A percentile compares a stretch with the other conserved stretches of the same genome.
Conservation (phyloP, 2,329 filamentous ascomycete species). For the Truncatella angustata region DNA sequence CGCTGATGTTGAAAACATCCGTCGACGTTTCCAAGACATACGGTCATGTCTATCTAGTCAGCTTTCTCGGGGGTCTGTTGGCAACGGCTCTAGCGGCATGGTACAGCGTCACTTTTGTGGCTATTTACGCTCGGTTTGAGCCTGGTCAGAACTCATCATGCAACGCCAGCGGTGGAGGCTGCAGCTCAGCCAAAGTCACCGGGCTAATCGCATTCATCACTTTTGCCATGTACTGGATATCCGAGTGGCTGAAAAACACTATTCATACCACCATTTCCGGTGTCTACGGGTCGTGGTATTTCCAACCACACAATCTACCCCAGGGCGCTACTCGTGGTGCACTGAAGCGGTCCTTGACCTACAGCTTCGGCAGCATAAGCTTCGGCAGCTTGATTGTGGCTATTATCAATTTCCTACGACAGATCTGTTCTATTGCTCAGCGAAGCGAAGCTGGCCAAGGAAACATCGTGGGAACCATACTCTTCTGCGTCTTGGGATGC, state of each 20-base stretch:
- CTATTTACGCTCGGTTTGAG: slow-evolving; percentile 81
- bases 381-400: slow-evolving; percentile 84
- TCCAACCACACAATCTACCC: slow-evolving; percentile 68
- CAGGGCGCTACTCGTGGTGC: slow-evolving; percentile 80
- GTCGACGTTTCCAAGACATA: slow-evolving; percentile 82
- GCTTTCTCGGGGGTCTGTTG: slow-evolving; percentile 75
- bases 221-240: slow-evolving; percentile 92
- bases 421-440: slow-evolving; percentile 76
- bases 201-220: slow-evolving; percentile 84
- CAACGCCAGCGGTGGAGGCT: slow-evolving; percentile 55
- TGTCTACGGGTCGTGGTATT: slow-evolving; percentile 93
- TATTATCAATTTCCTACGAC: slow-evolving; percentile 80
- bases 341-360: slow-evolving; percentile 76
- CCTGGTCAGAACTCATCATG: slow-evolving; percentile 58
- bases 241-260: slow-evolving; percentile 90
- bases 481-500: slow-evolving; percentile 76
- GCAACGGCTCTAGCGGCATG: slow-evolving; percentile 77
- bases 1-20: slow-evolving; percentile 81
- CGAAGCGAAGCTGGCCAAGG: slow-evolving; percentile 63
- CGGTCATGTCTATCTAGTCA: slow-evolving; percentile 85
- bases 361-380: slow-evolving; percentile 89
- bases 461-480: slow-evolving; percentile 59
- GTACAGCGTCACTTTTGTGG: slow-evolving; percentile 83
- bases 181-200: slow-evolving; percentile 74
- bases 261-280: slow-evolving; percentile 86